Conservation (phyloP, 73 alveolate genomes). For the Symbiodinium natans region DNA sequence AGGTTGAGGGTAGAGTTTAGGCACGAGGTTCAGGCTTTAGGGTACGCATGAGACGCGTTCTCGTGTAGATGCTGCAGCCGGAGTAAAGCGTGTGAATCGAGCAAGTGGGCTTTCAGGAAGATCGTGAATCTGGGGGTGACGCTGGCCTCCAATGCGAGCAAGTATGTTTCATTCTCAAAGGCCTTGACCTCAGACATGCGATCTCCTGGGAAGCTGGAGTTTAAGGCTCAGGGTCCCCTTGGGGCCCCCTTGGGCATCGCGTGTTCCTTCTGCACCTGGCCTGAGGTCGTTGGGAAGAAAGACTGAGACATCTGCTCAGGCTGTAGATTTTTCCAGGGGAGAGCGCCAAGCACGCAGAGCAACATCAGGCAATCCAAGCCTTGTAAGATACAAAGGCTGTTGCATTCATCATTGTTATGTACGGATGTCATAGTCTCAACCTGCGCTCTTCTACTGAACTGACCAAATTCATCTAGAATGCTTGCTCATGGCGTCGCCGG, state of each 20-base stretch:
- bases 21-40: too few relatives aligned
- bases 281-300: conserved; percentile 78
- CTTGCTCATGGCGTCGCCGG: neutral
- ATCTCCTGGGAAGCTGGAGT: neutral
- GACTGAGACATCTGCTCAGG: conserved; percentile 27
- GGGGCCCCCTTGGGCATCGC: neutral
- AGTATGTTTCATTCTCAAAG: conserved; percentile 78
- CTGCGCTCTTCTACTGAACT: neutral
- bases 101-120: too few relatives aligned
- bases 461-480: neutral
- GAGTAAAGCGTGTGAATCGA: too few relatives aligned
- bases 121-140: conserved; percentile 89
- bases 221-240: neutral
- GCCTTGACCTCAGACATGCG: neutral
- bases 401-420: too few relatives aligned
- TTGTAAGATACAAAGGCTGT: too few relatives aligned
- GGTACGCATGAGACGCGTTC: neutral
- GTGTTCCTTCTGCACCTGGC: neutral
- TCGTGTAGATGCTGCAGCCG: too few relatives aligned
- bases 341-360: neutral
- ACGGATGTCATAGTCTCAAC: too few relatives aligned
- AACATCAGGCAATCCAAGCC: too few relatives aligned
- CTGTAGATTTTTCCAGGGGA: neutral
- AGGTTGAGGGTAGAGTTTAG: too few relatives aligned
- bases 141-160: conserved; percentile 93